These are phyloP conservation scores for Colletotrichum tropicale DNA, from an alignment of 2,329 filamentous ascomycete genomes.

Conservation along the genomic window DNA sequence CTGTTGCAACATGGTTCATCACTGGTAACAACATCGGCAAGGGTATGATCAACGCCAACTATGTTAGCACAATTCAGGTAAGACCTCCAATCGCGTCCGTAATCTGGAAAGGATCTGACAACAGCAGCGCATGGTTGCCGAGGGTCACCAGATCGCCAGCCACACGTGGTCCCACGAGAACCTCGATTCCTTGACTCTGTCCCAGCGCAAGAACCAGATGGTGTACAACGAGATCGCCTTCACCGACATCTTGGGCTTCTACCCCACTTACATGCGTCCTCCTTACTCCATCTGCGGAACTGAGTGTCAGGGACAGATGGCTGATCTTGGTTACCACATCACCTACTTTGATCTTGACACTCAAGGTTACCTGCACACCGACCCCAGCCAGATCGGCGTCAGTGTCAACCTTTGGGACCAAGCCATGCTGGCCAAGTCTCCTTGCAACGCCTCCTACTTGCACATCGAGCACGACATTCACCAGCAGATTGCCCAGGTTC, in stretches of 20 bases:
- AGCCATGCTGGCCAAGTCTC: conserved; percentile 29
- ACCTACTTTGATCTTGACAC: conserved; percentile 29
- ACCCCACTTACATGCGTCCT: conserved; percentile 50
- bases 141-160: conserved; percentile 53
- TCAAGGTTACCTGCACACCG: conserved; percentile 25
- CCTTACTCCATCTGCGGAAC: conserved; percentile 22
- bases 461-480: conserved; percentile 49
- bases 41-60: conserved; percentile 35
- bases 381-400: conserved; percentile 25
- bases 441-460: conserved; percentile 26
- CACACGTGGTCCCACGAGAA: conserved; percentile 54
- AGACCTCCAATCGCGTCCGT: conserved; percentile 14
- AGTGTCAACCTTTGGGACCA: conserved; percentile 38
- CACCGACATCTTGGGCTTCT: conserved; percentile 44
- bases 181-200: conserved; percentile 35
- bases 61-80: conserved; percentile 35
- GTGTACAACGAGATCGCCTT: conserved; percentile 50
- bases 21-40: conserved; percentile 37
- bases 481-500: conserved; percentile 44
- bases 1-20: conserved; percentile 41
- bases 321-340: conserved; percentile 14
- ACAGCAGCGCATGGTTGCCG: conserved; percentile 41
- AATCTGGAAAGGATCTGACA: background rate
- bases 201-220: conserved; percentile 42
- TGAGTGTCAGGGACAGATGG: conserved; percentile 19